Percentiles rank a stretch among this genome's conserved stretches.
These are phyloP conservation scores for Aristolochia contorta DNA, from an alignment of 164 flowering plant species.

Conservation along the genomic window DNA sequence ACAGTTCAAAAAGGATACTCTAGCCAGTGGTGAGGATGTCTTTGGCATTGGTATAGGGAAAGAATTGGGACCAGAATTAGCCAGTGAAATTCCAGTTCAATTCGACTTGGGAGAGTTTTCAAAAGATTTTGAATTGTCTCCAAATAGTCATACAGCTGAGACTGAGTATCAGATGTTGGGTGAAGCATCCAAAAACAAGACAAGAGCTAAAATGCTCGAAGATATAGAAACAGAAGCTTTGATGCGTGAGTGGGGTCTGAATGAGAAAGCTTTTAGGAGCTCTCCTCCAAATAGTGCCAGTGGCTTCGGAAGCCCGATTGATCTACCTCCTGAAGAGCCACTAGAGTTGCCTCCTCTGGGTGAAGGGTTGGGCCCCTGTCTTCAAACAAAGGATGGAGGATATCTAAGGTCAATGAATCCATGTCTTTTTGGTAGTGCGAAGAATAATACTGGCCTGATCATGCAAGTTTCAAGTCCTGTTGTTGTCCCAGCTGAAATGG, in stretches of 20 bases:
- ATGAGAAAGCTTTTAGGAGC: conserved; percentile 60
- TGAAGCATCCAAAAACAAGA: conserved; percentile 27
- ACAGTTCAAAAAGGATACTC: conserved; percentile 77
- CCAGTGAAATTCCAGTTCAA: conserved; percentile 11
- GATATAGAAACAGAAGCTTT: conserved; percentile 74
- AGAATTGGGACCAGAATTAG: conserved; percentile 21
- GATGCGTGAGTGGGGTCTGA: conserved; percentile 92
- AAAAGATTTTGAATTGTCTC: conserved; percentile 36
- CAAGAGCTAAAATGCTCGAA: conserved; percentile 61
- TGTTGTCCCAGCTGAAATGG: conserved; percentile 97
- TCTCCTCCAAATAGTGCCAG: conserved; percentile 45
- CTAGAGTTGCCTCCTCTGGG: conserved; percentile 65
- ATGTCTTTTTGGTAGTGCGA: conserved; percentile 47
- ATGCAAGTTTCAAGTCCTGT: conserved; percentile 92
- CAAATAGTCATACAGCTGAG: conserved; percentile 30
- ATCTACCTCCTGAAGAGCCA: conserved; percentile 45
- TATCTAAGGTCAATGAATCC: conserved; percentile 89
- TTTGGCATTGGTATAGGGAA: conserved; percentile 38
- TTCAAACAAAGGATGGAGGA: conserved; percentile 81
- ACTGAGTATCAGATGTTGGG: conserved; percentile 27
- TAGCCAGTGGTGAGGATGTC: conserved; percentile 33
- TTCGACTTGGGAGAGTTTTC: conserved; percentile 17
- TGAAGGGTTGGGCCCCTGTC: conserved; percentile 75
- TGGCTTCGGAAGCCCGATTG: conserved; percentile 73
- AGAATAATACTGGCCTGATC: conserved; percentile 55